These are phyloP conservation scores for Hanseniaspora clermontiae DNA, from an alignment of 805 yeast genomes.

Conservation along the genomic window DNA sequence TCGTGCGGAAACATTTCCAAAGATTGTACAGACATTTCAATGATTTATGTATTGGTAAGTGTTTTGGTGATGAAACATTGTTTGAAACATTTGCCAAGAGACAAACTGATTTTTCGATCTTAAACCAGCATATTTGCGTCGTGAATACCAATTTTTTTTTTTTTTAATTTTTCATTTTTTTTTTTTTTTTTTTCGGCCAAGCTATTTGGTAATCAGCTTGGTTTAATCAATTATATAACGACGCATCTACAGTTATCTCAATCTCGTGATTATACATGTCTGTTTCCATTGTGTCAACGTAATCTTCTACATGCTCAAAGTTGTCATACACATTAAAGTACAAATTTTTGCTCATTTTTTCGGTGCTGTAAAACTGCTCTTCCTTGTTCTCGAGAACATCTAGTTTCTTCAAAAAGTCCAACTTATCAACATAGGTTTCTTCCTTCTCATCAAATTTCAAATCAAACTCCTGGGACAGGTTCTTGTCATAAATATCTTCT, in stretches of 20 bases:
- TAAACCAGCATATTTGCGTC: neutral
- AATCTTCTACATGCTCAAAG: neutral
- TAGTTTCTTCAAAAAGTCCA: neutral
- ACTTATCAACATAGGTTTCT: neutral
- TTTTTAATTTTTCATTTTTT: too few relatives aligned
- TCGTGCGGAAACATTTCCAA: neutral
- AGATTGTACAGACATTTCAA: neutral
- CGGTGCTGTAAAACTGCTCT: neutral
- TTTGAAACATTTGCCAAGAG: too few relatives aligned
- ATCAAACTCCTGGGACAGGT: neutral
- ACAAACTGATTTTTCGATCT: too few relatives aligned
- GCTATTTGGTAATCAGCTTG: neutral
- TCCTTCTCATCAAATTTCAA: neutral
- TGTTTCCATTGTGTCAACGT: neutral
- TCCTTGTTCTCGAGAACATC: neutral
- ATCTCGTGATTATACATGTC: neutral
- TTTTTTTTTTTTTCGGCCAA: too few relatives aligned
- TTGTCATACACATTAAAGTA: neutral
- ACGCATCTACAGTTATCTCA: neutral
- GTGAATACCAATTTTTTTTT: neutral
- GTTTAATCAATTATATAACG: neutral
- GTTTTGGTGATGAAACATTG: too few relatives aligned
- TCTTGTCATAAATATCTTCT: neutral
- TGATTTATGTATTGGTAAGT: neutral
- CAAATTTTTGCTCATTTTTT: neutral